phyloP scores from a whole-genome alignment of 208 protist species.

The Trichomonas tenax region DNA sequence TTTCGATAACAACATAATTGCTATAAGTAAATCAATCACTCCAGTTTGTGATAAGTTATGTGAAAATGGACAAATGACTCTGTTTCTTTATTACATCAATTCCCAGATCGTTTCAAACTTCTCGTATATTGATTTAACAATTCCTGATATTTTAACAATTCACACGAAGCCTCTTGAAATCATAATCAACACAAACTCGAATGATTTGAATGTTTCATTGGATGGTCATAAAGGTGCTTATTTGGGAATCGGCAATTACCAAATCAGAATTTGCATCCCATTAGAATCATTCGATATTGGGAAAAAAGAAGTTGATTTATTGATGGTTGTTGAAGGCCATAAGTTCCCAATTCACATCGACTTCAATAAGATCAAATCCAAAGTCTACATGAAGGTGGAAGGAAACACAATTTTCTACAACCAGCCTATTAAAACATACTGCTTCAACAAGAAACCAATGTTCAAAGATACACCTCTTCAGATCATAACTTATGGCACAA shows the following conservation, averaged over 20 bases:
- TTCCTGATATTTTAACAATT: background rate
- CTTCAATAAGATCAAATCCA: background rate
- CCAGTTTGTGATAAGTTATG: too few relatives aligned
- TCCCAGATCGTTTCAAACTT: background rate
- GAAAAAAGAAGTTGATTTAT: background rate
- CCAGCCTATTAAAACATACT: too few relatives aligned
- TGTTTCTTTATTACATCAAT: too few relatives aligned
- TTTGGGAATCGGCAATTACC: background rate
- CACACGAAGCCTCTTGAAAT: background rate
- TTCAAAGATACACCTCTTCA: too few relatives aligned
- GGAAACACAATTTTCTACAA: too few relatives aligned
- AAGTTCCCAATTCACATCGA: background rate
- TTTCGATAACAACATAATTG: too few relatives aligned
- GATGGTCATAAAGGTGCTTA: background rate
- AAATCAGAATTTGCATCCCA: background rate
- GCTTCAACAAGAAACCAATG: too few relatives aligned
- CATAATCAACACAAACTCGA: background rate
- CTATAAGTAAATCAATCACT: too few relatives aligned
- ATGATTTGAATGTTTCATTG: background rate
- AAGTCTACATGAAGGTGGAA: too few relatives aligned
- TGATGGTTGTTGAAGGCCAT: background rate
- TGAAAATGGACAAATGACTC: too few relatives aligned
- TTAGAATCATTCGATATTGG: background rate
- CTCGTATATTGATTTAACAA: background rate
- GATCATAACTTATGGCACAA: too few relatives aligned